phyloP scores from a whole-genome alignment of 345 rosid genomes.

The Syzygium aqueum region DNA sequence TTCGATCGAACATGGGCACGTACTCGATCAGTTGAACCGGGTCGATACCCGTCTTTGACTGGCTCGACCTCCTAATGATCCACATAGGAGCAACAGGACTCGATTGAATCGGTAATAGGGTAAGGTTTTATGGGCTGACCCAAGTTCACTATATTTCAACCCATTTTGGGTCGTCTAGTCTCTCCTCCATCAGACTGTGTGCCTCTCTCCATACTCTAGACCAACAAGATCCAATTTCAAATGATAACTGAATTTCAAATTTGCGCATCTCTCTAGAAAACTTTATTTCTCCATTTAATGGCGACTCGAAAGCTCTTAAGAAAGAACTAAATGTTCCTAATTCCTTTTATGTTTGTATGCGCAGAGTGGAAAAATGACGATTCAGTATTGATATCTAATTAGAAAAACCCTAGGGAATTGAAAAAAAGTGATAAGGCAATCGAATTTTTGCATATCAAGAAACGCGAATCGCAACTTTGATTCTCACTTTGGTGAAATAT shows the following conservation, averaged over 20 bases:
- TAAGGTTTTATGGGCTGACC: neutral
- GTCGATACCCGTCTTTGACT: neutral
- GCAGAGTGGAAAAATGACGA: neutral
- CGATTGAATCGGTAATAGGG: neutral
- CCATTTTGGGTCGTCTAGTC: neutral
- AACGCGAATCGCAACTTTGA: rapidly evolving
- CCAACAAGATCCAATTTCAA: neutral
- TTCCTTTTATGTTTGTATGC: neutral
- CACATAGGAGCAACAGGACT: neutral
- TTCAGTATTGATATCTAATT: neutral
- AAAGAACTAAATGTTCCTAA: neutral
- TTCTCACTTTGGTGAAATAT: neutral
- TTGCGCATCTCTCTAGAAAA: neutral
- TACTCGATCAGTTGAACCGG: neutral
- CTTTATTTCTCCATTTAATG: neutral
- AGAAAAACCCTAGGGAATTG: neutral
- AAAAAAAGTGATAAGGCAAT: neutral
- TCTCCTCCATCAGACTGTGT: neutral
- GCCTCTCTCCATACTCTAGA: neutral
- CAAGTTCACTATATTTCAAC: neutral
- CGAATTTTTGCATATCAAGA: neutral
- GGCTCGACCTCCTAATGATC: neutral
- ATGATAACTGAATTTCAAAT: neutral
- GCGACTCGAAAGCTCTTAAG: neutral
- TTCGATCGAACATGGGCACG: neutral